These are phyloP conservation scores for Hyphodiscus hymeniophilus DNA, from an alignment of 495 filamentous ascomycete genomes.

Conservation along the genomic window DNA sequence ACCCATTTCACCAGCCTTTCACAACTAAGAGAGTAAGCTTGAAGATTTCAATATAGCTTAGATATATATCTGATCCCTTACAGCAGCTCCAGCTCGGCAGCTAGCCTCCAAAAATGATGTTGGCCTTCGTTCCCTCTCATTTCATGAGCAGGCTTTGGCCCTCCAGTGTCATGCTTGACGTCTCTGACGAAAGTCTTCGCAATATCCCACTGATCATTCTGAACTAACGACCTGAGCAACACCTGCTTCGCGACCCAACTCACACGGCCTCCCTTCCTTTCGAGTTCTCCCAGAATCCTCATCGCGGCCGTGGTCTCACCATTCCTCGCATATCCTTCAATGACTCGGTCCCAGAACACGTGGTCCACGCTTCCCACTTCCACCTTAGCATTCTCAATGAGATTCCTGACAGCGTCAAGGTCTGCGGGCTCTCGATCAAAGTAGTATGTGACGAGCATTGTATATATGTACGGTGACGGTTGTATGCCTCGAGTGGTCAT, in stretches of 20 bases:
- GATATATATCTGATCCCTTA: background rate
- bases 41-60: too few species aligned
- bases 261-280: slow-evolving; percentile 30
- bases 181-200: slow-evolving; percentile 19
- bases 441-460: slow-evolving; percentile 60
- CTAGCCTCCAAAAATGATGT: slow-evolving; percentile 19
- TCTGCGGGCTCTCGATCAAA: slow-evolving; percentile 50
- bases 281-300: slow-evolving; percentile 36
- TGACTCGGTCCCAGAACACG: slow-evolving; percentile 59
- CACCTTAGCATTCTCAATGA: slow-evolving; percentile 40
- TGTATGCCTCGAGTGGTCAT: slow-evolving; percentile 44
- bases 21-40: too few species aligned
- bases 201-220: slow-evolving; percentile 29
- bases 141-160: slow-evolving; percentile 1
- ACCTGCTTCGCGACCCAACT: slow-evolving; percentile 36
- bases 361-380: slow-evolving; percentile 35
- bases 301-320: slow-evolving; percentile 44
- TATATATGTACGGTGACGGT: slow-evolving; percentile 55
- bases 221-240: slow-evolving; percentile 38
- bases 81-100: slow-evolving; percentile 14
- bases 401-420: slow-evolving; percentile 42
- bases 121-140: slow-evolving; percentile 11
- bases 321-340: slow-evolving; percentile 49
- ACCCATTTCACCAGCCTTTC: too few species aligned
- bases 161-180: slow-evolving; percentile 9